Percentiles rank a stretch among this genome's conserved stretches.
Conservation (phyloP, 176 grass and related monocot species). For the Zea luxurians region DNA sequence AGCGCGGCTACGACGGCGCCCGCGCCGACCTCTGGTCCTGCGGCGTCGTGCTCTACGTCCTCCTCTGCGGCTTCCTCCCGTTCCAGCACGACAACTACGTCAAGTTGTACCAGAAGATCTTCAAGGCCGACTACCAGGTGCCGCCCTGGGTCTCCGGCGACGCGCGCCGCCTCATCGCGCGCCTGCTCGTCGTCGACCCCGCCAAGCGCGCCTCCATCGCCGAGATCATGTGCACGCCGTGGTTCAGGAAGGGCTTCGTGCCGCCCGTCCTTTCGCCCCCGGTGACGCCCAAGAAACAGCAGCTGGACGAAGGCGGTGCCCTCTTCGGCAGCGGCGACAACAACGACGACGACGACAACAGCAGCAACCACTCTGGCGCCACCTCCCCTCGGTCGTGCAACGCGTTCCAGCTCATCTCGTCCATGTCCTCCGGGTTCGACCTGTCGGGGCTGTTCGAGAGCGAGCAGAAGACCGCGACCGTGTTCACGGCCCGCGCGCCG, state of each 20-base stretch:
- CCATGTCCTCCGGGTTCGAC: constrained; percentile 97
- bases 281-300: constrained; percentile 29
- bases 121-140: constrained; percentile 74
- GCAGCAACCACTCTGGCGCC: neutral
- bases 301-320: neutral
- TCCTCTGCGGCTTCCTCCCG: constrained; percentile 80
- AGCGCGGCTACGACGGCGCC: constrained; percentile 78
- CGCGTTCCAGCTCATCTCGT: constrained; percentile 91
- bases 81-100: constrained; percentile 79
- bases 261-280: constrained; percentile 25
- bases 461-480: constrained; percentile 52
- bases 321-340: neutral
- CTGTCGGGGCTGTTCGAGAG: constrained; percentile 83
- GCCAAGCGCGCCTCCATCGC: constrained; percentile 69
- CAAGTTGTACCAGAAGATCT: constrained; percentile 93
- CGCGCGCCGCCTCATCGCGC: constrained; percentile 65
- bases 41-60: constrained; percentile 90
- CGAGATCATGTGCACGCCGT: constrained; percentile 64
- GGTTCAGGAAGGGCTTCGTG: constrained; percentile 72
- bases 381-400: constrained; percentile 78
- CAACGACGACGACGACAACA: neutral
- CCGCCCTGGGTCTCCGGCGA: constrained; percentile 84
- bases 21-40: constrained; percentile 89
- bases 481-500: constrained; percentile 69
- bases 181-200: constrained; percentile 78